Evolutionary conservation across 768 basidiomycete species (phyloP), one percentile per base, ranked within the genome.

Genomic region (Tricholoma matsutake): DNA sequence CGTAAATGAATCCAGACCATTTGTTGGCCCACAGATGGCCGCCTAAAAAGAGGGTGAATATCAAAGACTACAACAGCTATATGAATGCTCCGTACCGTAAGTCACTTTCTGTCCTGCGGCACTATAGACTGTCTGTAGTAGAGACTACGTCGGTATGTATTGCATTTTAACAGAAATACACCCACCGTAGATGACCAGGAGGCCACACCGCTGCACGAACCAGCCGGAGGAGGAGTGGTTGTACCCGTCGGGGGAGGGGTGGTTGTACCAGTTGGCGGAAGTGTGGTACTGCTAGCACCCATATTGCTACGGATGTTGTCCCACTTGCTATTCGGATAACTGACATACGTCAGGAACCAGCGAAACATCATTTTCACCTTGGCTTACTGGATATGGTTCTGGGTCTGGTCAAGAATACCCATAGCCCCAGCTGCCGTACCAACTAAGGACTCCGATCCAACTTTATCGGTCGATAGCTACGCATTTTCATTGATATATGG

Each of bases 301-400:
- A 90, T 87, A 72, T 87, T 87, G 70, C 73, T 81, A 25, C 80
- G 79, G 65, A 90, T 81, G 70, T 90, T 90, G 70, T 85, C 84
- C 83, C 84, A 91, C 66, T 85, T 84, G 73, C 86, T 88, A 66
- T 82, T 76, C 6, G 88, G 88, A 73, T 76, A 89, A 68, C 85
- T 87, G 63, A 61, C 16, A 43, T 28, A 7, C 25, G 22, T 32
- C 32, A 20, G 37, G 37, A 39, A 14, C 14, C 5, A 14, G 37
- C 13, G 4, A 13, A 11, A 10, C 37, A 13, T 14, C 4, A 32
- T 13, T 39, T 14, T 10, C 25, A 57, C 39, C n/a, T 6, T 6
- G n/a, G 62, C 75, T 47, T 64, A 86, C 85, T 73, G 74, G 65
- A 89, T 81, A 60, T 89, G 87, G 67, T 90, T 89, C 72, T 79